Evolutionary conservation across 2,329 filamentous ascomycete species (phyloP).

Genomic region (Monosporascus sp.): DNA sequence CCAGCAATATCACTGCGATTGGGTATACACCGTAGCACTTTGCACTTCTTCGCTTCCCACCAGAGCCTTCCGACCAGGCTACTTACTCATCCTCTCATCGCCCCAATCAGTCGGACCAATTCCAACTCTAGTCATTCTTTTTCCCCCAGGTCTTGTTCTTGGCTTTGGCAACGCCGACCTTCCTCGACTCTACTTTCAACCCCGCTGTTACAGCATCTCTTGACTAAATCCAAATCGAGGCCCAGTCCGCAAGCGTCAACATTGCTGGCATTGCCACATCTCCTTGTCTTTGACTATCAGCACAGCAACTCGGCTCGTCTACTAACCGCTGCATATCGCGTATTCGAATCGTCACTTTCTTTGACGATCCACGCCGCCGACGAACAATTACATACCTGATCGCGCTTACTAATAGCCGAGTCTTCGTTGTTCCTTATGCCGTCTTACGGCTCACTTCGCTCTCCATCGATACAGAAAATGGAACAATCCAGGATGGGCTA

Average conservation of each 20-base stretch:
- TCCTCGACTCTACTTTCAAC: neutral
- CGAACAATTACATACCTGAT: conserved; percentile 7
- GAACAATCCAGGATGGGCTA: conserved; percentile 59
- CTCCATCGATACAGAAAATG: conserved; percentile 76
- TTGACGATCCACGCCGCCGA: conserved; percentile 6
- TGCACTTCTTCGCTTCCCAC: neutral
- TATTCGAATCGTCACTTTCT: conserved; percentile 6
- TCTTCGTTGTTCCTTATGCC: conserved; percentile 54
- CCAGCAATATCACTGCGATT: neutral
- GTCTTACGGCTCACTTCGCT: conserved; percentile 66
- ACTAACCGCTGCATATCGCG: neutral
- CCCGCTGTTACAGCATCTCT: neutral
- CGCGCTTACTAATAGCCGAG: neutral
- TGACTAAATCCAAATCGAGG: neutral
- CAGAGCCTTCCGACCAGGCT: neutral
- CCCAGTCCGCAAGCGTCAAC: neutral
- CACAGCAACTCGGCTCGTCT: neutral
- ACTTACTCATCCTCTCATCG: neutral
- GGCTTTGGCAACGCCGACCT: neutral
- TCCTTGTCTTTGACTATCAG: neutral
- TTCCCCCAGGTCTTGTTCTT: too few relatives aligned
- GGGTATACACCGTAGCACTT: neutral
- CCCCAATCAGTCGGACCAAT: neutral
- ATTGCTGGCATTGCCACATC: neutral
- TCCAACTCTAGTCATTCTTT: neutral